These are phyloP conservation scores for Cryptococcus sp. DNA, from an alignment of 1,284 basidiomycete genomes.

Conservation along the genomic window DNA sequence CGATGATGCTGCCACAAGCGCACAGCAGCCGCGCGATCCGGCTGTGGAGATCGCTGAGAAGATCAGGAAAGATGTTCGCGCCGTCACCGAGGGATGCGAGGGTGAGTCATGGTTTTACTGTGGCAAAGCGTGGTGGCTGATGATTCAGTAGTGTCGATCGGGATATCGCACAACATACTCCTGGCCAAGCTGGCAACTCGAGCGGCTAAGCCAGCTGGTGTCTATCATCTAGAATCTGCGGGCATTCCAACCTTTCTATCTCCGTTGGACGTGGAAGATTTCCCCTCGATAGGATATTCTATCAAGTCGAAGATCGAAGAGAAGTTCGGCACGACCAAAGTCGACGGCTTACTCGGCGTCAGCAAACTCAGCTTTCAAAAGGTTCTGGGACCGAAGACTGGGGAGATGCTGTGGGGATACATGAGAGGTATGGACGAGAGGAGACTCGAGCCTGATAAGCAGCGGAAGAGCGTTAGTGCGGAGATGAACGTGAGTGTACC, in stretches of 20 bases:
- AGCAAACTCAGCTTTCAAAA: conserved; percentile 68
- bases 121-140: not conserved
- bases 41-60: conserved; percentile 76
- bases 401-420: conserved; percentile 80
- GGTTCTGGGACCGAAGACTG: conserved; percentile 76
- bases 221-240: conserved; percentile 64
- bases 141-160: conserved; percentile 72
- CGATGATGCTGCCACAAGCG: conserved; percentile 12
- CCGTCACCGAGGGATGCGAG: conserved; percentile 75
- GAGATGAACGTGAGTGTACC: conserved; percentile 79
- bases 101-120: conserved; percentile 54
- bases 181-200: conserved; percentile 89
- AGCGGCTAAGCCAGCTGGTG: conserved; percentile 78
- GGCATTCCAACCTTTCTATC: conserved; percentile 61
- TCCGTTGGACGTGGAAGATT: conserved; percentile 76
- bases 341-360: conserved; percentile 68
- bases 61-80: conserved; percentile 73
- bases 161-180: conserved; percentile 87
- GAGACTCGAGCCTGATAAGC: conserved; percentile 76
- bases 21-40: conserved; percentile 44
- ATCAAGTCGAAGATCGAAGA: conserved; percentile 67
- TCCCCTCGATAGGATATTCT: conserved; percentile 84
- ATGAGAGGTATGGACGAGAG: conserved; percentile 80
- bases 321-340: conserved; percentile 70
- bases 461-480: conserved; percentile 81